Conservation (phyloP, 495 filamentous ascomycete species). For the Penicillium maclennaniae region DNA sequence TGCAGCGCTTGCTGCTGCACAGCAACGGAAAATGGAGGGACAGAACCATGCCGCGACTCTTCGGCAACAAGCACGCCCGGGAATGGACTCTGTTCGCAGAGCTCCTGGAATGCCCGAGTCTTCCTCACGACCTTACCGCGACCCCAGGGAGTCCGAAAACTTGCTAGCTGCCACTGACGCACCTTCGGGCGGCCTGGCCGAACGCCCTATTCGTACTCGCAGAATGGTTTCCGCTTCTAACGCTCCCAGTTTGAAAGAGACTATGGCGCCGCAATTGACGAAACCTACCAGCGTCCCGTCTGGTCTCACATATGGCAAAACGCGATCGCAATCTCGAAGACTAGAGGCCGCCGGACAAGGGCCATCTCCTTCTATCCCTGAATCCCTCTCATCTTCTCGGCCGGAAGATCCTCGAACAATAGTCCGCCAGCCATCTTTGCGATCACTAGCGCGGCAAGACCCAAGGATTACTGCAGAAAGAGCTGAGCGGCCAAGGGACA, state of each 20-base stretch:
- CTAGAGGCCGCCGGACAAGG: conserved; percentile 35
- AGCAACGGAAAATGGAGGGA: conserved; percentile 37
- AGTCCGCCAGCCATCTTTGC: conserved; percentile 16
- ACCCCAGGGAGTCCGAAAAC: conserved; percentile 15
- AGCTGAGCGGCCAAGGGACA: conserved; percentile 12
- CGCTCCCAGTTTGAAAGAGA: conserved; percentile 31
- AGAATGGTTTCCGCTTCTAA: conserved; percentile 38
- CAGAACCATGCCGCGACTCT: conserved; percentile 48
- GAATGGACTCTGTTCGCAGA: conserved; percentile 28
- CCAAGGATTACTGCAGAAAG: conserved; percentile 7
- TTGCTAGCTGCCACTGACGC: conserved; percentile 1
- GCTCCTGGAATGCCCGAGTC: conserved; percentile 28
- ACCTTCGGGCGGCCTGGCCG: conserved; percentile 34
- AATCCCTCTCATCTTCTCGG: conserved; percentile 22
- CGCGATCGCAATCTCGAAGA: conserved; percentile 43
- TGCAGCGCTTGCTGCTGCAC: conserved; percentile 40
- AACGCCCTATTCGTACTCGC: conserved; percentile 41
- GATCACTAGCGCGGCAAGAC: conserved; percentile 18
- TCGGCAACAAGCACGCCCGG: conserved; percentile 41
- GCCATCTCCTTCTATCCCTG: conserved; percentile 10
- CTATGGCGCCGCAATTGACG: conserved; percentile 21
- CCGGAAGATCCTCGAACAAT: conserved; percentile 15
- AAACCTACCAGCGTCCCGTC: conserved; percentile 32
- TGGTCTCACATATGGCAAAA: conserved; percentile 42
- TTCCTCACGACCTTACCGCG: conserved; percentile 16